These are phyloP conservation scores for Setaria viridis DNA, from an alignment of 202 grass and related monocot genomes.

Conservation along the genomic window DNA sequence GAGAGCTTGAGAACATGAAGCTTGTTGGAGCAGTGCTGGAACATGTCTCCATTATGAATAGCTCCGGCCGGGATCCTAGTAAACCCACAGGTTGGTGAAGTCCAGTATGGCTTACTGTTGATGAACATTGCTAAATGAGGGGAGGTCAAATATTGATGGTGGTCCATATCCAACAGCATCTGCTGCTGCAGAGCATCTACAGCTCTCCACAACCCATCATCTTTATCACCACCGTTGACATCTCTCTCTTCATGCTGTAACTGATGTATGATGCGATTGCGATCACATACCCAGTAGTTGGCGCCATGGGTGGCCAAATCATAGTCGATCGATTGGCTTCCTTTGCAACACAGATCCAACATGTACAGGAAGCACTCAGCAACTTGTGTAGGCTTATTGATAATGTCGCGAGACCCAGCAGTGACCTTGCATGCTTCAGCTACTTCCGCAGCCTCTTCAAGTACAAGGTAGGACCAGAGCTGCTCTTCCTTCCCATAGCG, in stretches of 20 bases:
- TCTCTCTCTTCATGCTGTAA: too few relatives aligned
- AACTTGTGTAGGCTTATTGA: not conserved
- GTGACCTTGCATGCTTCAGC: not conserved
- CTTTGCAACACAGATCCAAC: not conserved
- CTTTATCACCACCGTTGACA: not conserved
- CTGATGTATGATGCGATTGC: not conserved
- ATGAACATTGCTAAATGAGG: not conserved
- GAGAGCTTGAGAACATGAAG: conserved; percentile 13
- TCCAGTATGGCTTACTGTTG: not conserved
- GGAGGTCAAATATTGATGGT: not conserved
- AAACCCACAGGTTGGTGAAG: conserved; percentile 1
- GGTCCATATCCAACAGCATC: not conserved
- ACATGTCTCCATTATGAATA: too few relatives aligned
- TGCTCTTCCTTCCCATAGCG: accelerated
- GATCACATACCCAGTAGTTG: conserved; percentile 21
- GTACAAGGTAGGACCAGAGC: not conserved
- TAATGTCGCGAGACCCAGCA: not conserved
- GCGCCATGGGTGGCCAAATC: not conserved
- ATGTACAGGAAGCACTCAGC: not conserved
- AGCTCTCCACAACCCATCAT: not conserved
- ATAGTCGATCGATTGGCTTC: not conserved
- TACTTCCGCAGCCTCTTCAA: not conserved
- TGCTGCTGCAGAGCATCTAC: not conserved
- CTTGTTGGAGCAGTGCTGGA: not conserved
- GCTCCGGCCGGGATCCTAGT: too few relatives aligned